phyloP scores from a whole-genome alignment of 768 basidiomycete species.

The Boletus eberwhitei region DNA sequence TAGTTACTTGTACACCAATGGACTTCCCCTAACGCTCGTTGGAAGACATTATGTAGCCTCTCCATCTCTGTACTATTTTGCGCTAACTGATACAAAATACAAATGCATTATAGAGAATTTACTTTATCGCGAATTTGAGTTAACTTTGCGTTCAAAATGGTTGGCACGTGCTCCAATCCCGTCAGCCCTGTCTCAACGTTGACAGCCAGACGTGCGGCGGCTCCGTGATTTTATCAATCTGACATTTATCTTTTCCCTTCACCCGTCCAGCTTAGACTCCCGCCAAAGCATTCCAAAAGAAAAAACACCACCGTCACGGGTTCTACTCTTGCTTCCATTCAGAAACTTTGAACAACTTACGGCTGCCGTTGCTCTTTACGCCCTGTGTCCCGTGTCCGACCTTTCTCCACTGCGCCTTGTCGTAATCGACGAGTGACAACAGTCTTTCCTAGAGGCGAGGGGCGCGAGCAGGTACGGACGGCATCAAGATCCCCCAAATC shows the following conservation, averaged over 20 bases:
- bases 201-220: background rate
- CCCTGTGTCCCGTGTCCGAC: slow-evolving; percentile 4
- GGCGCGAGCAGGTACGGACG: background rate
- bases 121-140: background rate
- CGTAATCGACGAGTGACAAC: slow-evolving; percentile 18
- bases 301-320: background rate
- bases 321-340: background rate
- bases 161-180: slow-evolving; percentile 6
- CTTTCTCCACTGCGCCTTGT: slow-evolving; percentile 20
- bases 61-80: slow-evolving; percentile 24
- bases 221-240: background rate
- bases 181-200: slow-evolving; percentile 5
- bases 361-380: slow-evolving; percentile 2
- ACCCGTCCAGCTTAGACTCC: background rate
- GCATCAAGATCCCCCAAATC: background rate
- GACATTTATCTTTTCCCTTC: background rate
- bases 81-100: slow-evolving; percentile 14
- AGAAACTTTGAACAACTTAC: slow-evolving; percentile 3
- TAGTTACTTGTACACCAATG: slow-evolving; percentile 33
- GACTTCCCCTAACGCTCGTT: slow-evolving; percentile 21
- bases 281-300: background rate
- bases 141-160: slow-evolving; percentile 1
- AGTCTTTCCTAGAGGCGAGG: slow-evolving; percentile 3
- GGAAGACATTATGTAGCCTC: slow-evolving; percentile 33
- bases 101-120: slow-evolving; percentile 19